These are phyloP conservation scores for Leccinum boreale DNA, from an alignment of 768 basidiomycete species.

Conservation along the genomic window DNA sequence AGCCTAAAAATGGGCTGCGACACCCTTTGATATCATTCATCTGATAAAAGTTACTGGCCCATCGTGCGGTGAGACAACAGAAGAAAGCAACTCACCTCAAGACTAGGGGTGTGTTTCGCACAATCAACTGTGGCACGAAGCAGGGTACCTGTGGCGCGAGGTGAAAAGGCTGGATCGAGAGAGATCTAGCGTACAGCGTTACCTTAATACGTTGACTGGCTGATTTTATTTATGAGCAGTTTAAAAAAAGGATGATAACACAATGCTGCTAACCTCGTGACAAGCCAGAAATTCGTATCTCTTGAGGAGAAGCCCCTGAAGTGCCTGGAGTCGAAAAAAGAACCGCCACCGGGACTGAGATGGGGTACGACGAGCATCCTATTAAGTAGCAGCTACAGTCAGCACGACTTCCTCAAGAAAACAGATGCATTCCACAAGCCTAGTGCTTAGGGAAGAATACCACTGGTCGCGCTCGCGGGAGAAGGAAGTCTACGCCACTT, in stretches of 20 bases:
- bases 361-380: background rate
- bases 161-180: background rate
- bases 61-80: background rate
- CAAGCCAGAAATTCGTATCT: background rate
- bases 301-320: background rate
- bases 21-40: background rate
- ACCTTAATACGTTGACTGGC: background rate
- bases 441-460: background rate
- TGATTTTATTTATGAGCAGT: background rate
- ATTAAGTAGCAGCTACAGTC: background rate
- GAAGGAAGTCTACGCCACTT: no score
- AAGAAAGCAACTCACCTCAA: background rate
- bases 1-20: background rate
- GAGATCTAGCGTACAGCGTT: background rate
- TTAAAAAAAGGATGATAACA: background rate
- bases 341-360: background rate
- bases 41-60: no score
- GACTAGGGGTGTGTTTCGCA: background rate
- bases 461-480: background rate
- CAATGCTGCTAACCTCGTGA: background rate
- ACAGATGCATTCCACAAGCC: background rate
- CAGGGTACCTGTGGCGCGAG: background rate
- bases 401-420: background rate
- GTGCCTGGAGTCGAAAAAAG: background rate
- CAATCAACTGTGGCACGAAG: background rate